Conservation (phyloP, 352 stramenopile genomes). For the Globisporangium canariense region DNA sequence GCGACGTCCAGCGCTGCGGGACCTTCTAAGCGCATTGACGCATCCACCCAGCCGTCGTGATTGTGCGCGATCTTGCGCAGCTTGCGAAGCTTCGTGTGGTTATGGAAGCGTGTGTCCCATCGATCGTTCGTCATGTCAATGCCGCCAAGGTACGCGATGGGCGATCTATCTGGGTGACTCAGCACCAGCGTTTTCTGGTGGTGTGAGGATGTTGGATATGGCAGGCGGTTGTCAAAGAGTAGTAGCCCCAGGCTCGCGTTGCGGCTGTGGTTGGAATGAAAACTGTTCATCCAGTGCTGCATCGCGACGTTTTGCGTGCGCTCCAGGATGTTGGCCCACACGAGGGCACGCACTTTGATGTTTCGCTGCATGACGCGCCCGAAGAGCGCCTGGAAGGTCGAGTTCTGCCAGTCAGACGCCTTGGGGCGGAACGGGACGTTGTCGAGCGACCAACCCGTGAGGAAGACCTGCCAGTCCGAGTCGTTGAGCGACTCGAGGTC, state of each 20-base stretch:
- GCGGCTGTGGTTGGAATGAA: background rate
- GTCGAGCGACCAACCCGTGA: slow-evolving; percentile 13
- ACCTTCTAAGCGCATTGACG: slow-evolving; percentile 21
- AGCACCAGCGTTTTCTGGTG: slow-evolving; percentile 9
- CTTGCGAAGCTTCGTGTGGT: slow-evolving; percentile 15
- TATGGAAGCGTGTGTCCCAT: slow-evolving; percentile 35
- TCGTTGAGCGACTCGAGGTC: slow-evolving; percentile 21
- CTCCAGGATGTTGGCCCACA: slow-evolving; percentile 9
- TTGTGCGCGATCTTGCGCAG: slow-evolving; percentile 6
- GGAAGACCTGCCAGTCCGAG: slow-evolving; percentile 11
- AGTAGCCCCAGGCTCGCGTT: background rate
- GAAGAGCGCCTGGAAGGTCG: slow-evolving; percentile 13
- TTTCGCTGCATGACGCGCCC: slow-evolving; percentile 3
- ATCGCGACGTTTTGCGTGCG: slow-evolving; percentile 9
- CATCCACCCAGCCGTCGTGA: slow-evolving; percentile 31
- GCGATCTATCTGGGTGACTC: background rate
- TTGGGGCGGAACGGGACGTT: slow-evolving; percentile 13
- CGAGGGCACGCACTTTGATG: slow-evolving; percentile 6
- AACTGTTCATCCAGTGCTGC: slow-evolving; percentile 12
- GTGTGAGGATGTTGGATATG: slow-evolving; percentile 5
- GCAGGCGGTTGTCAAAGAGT: slow-evolving; percentile 10
- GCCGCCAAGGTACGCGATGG: slow-evolving; percentile 28
- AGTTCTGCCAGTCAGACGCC: slow-evolving; percentile 7
- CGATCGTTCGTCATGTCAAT: slow-evolving; percentile 31
- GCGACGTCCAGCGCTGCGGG: slow-evolving; percentile 23